phyloP scores from a whole-genome alignment of 2,329 filamentous ascomycete genomes.

The Alternaria longipes region DNA sequence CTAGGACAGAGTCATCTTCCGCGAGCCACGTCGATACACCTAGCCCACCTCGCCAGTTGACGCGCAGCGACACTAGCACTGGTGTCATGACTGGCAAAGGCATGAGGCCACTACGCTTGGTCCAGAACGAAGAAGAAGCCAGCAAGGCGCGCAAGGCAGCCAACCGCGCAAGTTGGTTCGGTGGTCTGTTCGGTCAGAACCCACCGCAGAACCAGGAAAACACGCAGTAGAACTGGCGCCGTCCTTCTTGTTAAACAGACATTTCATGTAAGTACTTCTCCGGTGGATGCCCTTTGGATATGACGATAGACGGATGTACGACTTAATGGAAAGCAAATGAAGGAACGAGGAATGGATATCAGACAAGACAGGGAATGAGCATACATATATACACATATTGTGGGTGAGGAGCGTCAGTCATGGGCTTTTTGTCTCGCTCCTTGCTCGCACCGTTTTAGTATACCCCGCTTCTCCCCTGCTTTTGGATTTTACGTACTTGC shows the following conservation, averaged over 20 bases:
- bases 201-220: conserved; percentile 39
- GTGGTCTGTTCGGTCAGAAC: conserved; percentile 53
- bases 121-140: conserved; percentile 70
- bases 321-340: conserved; percentile 15
- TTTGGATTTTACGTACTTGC: conserved; percentile 1
- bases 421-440: background rate
- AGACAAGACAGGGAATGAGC: background rate
- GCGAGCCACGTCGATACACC: conserved; percentile 48
- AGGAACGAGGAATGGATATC: background rate
- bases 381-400: conserved; percentile 9
- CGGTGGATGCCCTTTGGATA: conserved; percentile 9
- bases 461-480: conserved; percentile 6
- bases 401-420: background rate
- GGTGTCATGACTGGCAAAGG: conserved; percentile 68
- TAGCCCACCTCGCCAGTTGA: conserved; percentile 67
- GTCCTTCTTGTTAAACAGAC: background rate
- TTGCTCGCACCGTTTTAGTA: conserved; percentile 8
- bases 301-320: conserved; percentile 14
- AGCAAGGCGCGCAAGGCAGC: conserved; percentile 53
- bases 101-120: conserved; percentile 83
- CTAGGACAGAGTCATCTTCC: conserved; percentile 35
- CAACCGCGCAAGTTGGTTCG: conserved; percentile 59
- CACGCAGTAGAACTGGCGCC: conserved; percentile 14
- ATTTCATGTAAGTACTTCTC: conserved; percentile 17
- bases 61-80: conserved; percentile 44